These are phyloP conservation scores for Citrullus colocynthis DNA, from an alignment of 306 rosid species.

Conservation along the genomic window DNA sequence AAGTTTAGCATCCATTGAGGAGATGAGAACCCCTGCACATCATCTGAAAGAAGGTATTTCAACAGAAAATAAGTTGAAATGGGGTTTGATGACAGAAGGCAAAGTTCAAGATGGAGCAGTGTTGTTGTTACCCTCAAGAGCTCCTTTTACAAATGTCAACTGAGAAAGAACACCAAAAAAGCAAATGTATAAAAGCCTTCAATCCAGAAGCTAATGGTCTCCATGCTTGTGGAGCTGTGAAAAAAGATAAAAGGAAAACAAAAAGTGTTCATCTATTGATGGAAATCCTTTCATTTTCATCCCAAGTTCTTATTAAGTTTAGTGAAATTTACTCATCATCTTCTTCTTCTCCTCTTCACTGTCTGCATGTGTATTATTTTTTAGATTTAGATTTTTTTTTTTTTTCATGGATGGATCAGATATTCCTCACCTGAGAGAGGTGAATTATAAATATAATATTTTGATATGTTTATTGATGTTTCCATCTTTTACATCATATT, in stretches of 20 bases:
- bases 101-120: constrained; percentile 34
- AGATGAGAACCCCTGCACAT: constrained; percentile 43
- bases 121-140: constrained; percentile 17
- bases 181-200: too few species aligned
- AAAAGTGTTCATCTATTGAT: background rate
- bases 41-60: constrained; percentile 22
- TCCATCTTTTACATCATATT: background rate
- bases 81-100: constrained; percentile 24
- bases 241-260: background rate
- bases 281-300: background rate
- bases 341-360: background rate
- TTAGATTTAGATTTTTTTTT: background rate
- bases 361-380: background rate
- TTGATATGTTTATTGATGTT: background rate
- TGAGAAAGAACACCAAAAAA: background rate
- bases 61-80: constrained; percentile 20
- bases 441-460: constrained; percentile 1
- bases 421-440: background rate
- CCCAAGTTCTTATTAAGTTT: background rate
- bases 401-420: background rate
- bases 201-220: background rate
- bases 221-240: background rate
- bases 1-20: constrained; percentile 45
- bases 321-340: background rate
- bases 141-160: constrained; percentile 64